A percentile compares a stretch with the other conserved stretches of the same genome.
phyloP scores from a whole-genome alignment of 2,329 filamentous ascomycete species.

The Helotiales sp. region DNA sequence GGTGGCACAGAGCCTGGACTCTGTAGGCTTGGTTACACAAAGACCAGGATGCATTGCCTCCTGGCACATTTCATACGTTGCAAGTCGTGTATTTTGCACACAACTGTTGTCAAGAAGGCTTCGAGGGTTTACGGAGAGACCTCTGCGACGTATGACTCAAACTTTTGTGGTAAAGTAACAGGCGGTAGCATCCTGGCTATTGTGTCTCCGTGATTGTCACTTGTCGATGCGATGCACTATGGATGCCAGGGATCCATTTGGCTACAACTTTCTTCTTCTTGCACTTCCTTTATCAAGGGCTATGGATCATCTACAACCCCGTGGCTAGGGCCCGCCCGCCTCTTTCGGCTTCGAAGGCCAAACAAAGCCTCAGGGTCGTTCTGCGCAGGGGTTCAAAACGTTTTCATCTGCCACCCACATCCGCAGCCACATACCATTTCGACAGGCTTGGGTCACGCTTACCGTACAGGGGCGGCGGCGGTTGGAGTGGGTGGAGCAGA shows the following conservation, averaged over 20 bases:
- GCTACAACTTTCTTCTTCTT: slow-evolving; percentile 12
- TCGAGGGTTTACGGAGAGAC: neutral
- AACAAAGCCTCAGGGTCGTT: slow-evolving; percentile 29
- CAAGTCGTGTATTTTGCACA: too few relatives aligned
- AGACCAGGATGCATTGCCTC: too few relatives aligned
- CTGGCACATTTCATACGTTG: too few relatives aligned
- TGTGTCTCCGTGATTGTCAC: slow-evolving; percentile 26
- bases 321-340: slow-evolving; percentile 28
- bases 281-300: slow-evolving; percentile 7
- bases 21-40: neutral
- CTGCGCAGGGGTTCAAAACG: slow-evolving; percentile 35
- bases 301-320: slow-evolving; percentile 30
- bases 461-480: neutral
- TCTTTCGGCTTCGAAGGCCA: slow-evolving; percentile 28
- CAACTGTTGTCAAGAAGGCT: too few relatives aligned
- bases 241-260: slow-evolving; percentile 5
- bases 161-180: slow-evolving; percentile 28
- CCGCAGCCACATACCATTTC: slow-evolving; percentile 5
- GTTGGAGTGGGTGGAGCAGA: slow-evolving; percentile 2
- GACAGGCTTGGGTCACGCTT: slow-evolving; percentile 5
- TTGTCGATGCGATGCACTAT: slow-evolving; percentile 25
- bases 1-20: neutral
- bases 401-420: slow-evolving; percentile 32
- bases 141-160: slow-evolving; percentile 31
- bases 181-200: slow-evolving; percentile 24